Percentiles rank a stretch among this genome's conserved stretches.
These are phyloP conservation scores for Angomonas ambiguus DNA, from an alignment of 208 protist genomes.

Conservation along the genomic window DNA sequence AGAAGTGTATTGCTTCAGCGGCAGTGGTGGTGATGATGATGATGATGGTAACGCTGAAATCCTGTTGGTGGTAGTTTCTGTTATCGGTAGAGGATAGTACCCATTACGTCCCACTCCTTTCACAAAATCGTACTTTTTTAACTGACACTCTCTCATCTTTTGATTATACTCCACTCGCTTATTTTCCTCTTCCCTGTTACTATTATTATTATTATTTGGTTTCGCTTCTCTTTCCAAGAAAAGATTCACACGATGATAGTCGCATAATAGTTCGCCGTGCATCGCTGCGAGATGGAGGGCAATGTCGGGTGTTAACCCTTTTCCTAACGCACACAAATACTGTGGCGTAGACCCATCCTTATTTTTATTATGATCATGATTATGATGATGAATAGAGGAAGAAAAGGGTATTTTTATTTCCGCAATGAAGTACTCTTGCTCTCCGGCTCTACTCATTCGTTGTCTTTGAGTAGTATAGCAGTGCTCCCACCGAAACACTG, in stretches of 20 bases:
- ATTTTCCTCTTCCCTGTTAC: too few relatives aligned
- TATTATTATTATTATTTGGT: background rate
- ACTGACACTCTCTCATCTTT: background rate
- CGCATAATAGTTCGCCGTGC: slow-evolving; percentile 79
- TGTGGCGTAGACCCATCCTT: background rate
- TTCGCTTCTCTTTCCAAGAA: slow-evolving; percentile 28
- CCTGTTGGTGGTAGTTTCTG: background rate
- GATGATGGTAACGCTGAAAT: background rate
- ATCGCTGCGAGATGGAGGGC: slow-evolving; percentile 70
- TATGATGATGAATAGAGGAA: too few relatives aligned
- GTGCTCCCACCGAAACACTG: too few relatives aligned
- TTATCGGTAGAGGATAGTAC: slow-evolving; percentile 27
- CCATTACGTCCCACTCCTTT: slow-evolving; percentile 72
- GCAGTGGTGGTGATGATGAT: slow-evolving; percentile 43
- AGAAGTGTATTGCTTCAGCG: slow-evolving; percentile 65
- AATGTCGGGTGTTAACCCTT: slow-evolving; percentile 50
- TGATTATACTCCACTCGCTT: too few relatives aligned
- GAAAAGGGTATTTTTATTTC: background rate
- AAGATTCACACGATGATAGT: slow-evolving; percentile 50
- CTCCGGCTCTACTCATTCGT: too few relatives aligned
- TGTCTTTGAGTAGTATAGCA: too few relatives aligned
- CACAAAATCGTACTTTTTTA: slow-evolving; percentile 10
- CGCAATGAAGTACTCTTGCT: background rate
- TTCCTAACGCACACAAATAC: slow-evolving; percentile 15
- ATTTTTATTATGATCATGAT: too few relatives aligned